phyloP scores from a whole-genome alignment of 495 filamentous ascomycete genomes.

The Filosporella fistucella region DNA sequence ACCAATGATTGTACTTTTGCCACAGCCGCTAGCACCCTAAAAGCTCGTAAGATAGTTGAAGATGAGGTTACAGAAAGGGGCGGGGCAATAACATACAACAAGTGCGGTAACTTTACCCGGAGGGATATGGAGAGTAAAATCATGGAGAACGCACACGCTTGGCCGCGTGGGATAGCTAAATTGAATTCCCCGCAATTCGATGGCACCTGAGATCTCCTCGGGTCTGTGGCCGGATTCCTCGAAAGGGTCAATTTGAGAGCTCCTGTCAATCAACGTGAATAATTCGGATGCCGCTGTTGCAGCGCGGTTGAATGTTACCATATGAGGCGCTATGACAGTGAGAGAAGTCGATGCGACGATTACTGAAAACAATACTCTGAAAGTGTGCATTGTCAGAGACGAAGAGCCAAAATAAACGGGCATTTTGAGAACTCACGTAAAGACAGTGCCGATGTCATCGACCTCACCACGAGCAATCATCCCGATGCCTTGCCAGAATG shows the following conservation, averaged over 20 bases:
- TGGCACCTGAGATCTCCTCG: background rate
- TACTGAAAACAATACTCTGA: background rate
- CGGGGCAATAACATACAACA: no score
- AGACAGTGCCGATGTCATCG: background rate
- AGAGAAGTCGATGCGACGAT: background rate
- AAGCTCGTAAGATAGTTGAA: no score
- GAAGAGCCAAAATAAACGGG: background rate
- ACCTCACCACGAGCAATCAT: background rate
- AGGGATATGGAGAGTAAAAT: constrained; percentile 44
- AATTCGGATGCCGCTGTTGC: constrained; percentile 21
- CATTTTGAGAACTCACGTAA: background rate
- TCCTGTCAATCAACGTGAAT: constrained; percentile 42
- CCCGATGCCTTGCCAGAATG: background rate
- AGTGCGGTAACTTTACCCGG: constrained; percentile 57
- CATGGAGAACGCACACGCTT: constrained; percentile 44
- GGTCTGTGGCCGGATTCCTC: constrained; percentile 22
- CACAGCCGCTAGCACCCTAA: constrained; percentile 63
- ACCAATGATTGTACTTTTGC: constrained; percentile 60
- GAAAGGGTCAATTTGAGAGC: background rate
- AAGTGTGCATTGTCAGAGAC: background rate
- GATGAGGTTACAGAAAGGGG: no score
- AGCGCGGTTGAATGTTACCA: background rate
- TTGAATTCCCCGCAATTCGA: constrained; percentile 49
- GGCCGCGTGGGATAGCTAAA: constrained; percentile 60
- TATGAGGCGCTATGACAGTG: background rate